Evolutionary conservation across 139 green algal genomes (phyloP), one percentile per base, ranked within the genome.

Genomic region (Edaphochlamys debaryana): DNA sequence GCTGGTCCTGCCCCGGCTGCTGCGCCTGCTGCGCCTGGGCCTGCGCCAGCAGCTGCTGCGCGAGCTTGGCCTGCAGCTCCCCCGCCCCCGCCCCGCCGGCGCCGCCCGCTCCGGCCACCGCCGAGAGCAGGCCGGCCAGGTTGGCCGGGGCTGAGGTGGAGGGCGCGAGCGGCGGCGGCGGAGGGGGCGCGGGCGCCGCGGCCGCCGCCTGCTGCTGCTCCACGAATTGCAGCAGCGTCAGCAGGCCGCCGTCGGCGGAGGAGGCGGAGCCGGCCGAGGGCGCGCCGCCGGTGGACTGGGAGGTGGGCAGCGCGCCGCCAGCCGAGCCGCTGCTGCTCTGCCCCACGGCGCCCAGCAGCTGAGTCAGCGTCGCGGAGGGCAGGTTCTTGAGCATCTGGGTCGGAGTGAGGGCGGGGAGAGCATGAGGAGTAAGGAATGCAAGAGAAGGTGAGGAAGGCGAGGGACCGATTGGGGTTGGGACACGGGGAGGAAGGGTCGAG

Each of bases 351-450:
- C 75, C 75, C 75, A 81, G 60, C 36, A 81, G 32, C 27, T 71
- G 60, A 4, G 75, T 81, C 60, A 81, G 42, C 8, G 75, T 81
- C 4, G 75, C 32, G 7, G 75, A 71, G 5, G 75, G 75, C 75
- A 81, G 42, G 75, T 81, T 81, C 75, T 81, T 81, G 25, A 81
- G 75, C 75, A 81, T 81, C 75, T 81, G 75, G 7, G 36, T n/a
- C n/a, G n/a, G n/a, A n/a, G n/a, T n/a, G n/a, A n/a, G n/a, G n/a
- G n/a, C n/a, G n/a, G n/a, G n/a, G n/a, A n/a, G n/a, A n/a, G n/a
- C n/a, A n/a, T n/a, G n/a, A n/a, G n/a, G n/a, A n/a, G n/a, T n/a
- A n/a, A n/a, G n/a, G n/a, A n/a, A n/a, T n/a, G n/a, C n/a, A 38
- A 38, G 9, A 22, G 60, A 37, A 38, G 6, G n/a, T 9, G 60